phyloP scores from a whole-genome alignment of 176 grass and related monocot species.

The sorghum (Sorghum bicolor) region Sorghum_bicolor_NCBIv3 NC_012871.2:1491501-1492000 shows the following conservation, averaged over 20 bases:
- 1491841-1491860: conserved; percentile 9
- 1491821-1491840: conserved; percentile 8
- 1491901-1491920: neutral
- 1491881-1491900: neutral
- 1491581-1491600: no score
- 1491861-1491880: neutral
- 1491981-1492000: neutral
- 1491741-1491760: neutral
- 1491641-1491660: no score
- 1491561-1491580: no score
- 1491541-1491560: no score
- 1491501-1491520: no score
- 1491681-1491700: neutral
- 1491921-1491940: neutral
- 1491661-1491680: neutral
- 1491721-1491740: neutral
- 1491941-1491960: neutral
- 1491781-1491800: conserved; percentile 11
- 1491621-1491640: no score
- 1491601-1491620: no score
- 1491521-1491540: no score
- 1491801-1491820: conserved; percentile 1
- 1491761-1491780: conserved; percentile 4
- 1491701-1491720: neutral
- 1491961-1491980: neutral